Evolutionary conservation across 2,329 filamentous ascomycete species (phyloP).

Genomic region (Alternaria infectoria): DNA sequence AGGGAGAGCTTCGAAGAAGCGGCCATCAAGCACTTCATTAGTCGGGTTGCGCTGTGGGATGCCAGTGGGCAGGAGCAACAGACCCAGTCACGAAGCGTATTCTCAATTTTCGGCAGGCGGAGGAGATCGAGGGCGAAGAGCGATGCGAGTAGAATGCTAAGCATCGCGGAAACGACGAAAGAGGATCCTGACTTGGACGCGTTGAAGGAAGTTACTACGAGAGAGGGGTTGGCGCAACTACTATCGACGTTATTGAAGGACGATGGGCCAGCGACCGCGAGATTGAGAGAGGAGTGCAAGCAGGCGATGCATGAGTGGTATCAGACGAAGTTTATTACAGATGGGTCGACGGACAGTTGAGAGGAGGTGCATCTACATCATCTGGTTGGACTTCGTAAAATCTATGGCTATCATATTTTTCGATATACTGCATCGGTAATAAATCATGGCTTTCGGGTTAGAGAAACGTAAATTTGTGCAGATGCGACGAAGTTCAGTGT

Average conservation of each 20-base stretch:
- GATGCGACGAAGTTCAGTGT: too few species aligned
- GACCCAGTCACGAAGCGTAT: slow-evolving; percentile 1
- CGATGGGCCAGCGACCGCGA: slow-evolving; percentile 13
- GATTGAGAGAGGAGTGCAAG: slow-evolving; percentile 19
- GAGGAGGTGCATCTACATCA: background rate
- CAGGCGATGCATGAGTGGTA: slow-evolving; percentile 29
- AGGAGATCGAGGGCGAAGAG: slow-evolving; percentile 13
- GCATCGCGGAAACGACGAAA: slow-evolving; percentile 16
- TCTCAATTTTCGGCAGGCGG: background rate
- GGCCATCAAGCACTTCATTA: slow-evolving; percentile 29
- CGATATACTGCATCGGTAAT: background rate
- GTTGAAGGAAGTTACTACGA: slow-evolving; percentile 30
- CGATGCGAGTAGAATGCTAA: slow-evolving; percentile 14
- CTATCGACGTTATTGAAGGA: slow-evolving; percentile 26
- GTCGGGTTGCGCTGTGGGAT: slow-evolving; percentile 28
- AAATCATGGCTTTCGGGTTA: background rate
- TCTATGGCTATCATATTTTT: background rate
- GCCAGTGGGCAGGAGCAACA: slow-evolving; percentile 17
- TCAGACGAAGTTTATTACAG: slow-evolving; percentile 6
- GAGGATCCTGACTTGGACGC: slow-evolving; percentile 11
- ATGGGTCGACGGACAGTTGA: background rate
- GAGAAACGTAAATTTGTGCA: background rate
- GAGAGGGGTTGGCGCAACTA: slow-evolving; percentile 33
- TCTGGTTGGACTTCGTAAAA: background rate
- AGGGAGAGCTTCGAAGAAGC: slow-evolving; percentile 25